A percentile compares a stretch with the other conserved stretches of the same genome.
phyloP scores from a whole-genome alignment of 192 early-diverging fungal genomes.

The Thamnidium elegans region DNA sequence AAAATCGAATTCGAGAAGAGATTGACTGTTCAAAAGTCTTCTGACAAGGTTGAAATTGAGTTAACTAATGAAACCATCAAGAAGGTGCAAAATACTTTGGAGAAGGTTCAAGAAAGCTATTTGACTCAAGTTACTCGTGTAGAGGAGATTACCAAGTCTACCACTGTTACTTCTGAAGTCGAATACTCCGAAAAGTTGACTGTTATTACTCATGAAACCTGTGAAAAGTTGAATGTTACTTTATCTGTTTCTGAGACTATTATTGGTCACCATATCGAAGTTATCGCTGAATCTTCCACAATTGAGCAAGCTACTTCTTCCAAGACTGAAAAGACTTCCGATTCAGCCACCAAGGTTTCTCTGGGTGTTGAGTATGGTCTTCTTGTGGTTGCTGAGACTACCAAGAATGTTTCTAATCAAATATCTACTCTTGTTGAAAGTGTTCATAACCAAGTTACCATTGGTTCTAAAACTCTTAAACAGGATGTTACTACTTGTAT shows the following conservation, averaged over 20 bases:
- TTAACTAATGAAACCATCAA: constrained; percentile 1
- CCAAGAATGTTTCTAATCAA: constrained; percentile 4
- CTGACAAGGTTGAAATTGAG: constrained; percentile 1
- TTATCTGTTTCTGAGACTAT: constrained; percentile 10
- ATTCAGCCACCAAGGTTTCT: background rate
- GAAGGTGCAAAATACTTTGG: constrained; percentile 5
- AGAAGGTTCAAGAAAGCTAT: constrained; percentile 6
- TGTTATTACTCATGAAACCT: background rate
- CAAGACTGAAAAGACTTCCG: background rate
- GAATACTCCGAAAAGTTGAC: constrained; percentile 2
- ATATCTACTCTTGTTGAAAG: constrained; percentile 12
- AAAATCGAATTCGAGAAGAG: constrained; percentile 1
- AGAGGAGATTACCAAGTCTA: constrained; percentile 2
- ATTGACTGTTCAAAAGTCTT: background rate
- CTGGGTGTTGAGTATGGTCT: constrained; percentile 17
- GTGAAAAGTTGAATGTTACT: constrained; percentile 3
- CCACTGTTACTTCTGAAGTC: background rate
- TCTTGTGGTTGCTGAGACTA: constrained; percentile 6
- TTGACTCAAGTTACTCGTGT: constrained; percentile 12
- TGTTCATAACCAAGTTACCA: background rate
- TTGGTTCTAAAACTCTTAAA: background rate
- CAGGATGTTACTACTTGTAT: constrained; percentile 1
- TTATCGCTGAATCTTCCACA: constrained; percentile 13
- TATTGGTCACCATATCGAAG: constrained; percentile 15
- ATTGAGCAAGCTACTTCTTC: background rate